These are phyloP conservation scores for Deinandra increscens DNA, from an alignment of 129 eudicot genomes.

Conservation along the genomic window DNA sequence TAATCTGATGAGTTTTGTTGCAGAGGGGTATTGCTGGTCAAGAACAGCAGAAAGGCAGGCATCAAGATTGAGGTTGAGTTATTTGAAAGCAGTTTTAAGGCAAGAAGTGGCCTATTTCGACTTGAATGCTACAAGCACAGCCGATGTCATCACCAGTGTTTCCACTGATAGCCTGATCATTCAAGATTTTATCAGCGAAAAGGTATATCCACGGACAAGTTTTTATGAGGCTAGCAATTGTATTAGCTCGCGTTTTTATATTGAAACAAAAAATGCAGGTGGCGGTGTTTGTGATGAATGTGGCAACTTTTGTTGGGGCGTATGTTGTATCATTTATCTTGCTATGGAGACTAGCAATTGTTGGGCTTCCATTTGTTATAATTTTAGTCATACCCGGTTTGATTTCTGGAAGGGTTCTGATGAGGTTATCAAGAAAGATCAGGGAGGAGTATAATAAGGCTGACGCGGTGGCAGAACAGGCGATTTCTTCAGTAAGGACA, in stretches of 20 bases:
- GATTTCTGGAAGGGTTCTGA: conserved; percentile 39
- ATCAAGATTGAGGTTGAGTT: conserved; percentile 45
- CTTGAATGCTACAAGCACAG: conserved; percentile 39
- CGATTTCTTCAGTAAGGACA: conserved; percentile 45
- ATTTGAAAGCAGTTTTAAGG: conserved; percentile 51
- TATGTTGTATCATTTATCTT: conserved; percentile 34
- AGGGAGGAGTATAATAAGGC: conserved; percentile 47
- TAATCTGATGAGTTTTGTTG: conserved; percentile 5
- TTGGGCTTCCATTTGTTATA: conserved; percentile 44
- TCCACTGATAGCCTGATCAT: conserved; percentile 48
- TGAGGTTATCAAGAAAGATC: conserved; percentile 45
- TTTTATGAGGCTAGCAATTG: too few relatives aligned
- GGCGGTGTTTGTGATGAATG: conserved; percentile 37
- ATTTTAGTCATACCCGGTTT: conserved; percentile 40
- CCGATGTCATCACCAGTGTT: conserved; percentile 47
- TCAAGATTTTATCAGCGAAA: conserved; percentile 55
- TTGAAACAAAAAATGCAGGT: conserved; percentile 37
- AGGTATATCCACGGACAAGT: conserved; percentile 20
- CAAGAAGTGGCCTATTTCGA: conserved; percentile 58
- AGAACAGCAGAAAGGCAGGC: conserved; percentile 58
- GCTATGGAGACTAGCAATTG: conserved; percentile 53
- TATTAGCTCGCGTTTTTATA: too few relatives aligned
- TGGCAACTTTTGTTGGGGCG: conserved; percentile 28
- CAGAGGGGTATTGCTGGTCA: conserved; percentile 56
- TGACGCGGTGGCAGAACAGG: conserved; percentile 39